phyloP scores from a whole-genome alignment of 306 rosid species.

The Medicago arabica region DNA sequence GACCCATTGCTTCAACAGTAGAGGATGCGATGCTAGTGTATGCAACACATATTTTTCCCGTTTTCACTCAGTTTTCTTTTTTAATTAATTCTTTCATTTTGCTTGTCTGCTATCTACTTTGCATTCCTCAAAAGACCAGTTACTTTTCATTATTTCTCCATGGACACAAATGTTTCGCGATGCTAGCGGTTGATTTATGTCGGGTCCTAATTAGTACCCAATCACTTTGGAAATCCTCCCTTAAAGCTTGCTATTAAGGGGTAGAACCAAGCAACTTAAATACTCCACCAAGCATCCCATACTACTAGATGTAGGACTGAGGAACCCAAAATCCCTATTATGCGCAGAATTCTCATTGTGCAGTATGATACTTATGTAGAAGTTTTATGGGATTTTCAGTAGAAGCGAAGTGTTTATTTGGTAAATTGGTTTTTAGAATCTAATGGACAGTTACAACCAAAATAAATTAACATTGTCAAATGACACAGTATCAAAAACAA shows the following conservation, averaged over 20 bases:
- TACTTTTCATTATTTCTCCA: constrained; percentile 24
- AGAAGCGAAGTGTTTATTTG: constrained; percentile 1
- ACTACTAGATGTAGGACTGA: background rate
- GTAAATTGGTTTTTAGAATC: constrained; percentile 11
- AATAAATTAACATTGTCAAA: background rate
- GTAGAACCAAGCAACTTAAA: too few species aligned
- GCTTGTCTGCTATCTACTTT: constrained; percentile 27
- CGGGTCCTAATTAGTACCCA: too few species aligned
- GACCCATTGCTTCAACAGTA: constrained; percentile 90
- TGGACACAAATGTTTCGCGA: background rate
- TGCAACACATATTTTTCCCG: constrained; percentile 43
- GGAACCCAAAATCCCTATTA: background rate
- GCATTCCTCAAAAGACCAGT: constrained; percentile 9
- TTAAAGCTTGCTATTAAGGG: too few species aligned
- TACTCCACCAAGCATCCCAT: too few species aligned
- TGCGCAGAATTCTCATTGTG: constrained; percentile 5
- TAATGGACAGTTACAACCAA: constrained; percentile 2
- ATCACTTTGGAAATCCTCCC: too few species aligned
- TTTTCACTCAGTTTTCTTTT: background rate
- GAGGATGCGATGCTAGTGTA: constrained; percentile 96
- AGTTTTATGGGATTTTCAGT: constrained; percentile 13
- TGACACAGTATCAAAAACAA: background rate
- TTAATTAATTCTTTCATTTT: constrained; percentile 33
- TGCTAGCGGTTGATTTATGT: too few species aligned
- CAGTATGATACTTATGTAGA: constrained; percentile 11